Conservation (phyloP, 1,284 basidiomycete genomes). For the Dichomitus squalens region DNA sequence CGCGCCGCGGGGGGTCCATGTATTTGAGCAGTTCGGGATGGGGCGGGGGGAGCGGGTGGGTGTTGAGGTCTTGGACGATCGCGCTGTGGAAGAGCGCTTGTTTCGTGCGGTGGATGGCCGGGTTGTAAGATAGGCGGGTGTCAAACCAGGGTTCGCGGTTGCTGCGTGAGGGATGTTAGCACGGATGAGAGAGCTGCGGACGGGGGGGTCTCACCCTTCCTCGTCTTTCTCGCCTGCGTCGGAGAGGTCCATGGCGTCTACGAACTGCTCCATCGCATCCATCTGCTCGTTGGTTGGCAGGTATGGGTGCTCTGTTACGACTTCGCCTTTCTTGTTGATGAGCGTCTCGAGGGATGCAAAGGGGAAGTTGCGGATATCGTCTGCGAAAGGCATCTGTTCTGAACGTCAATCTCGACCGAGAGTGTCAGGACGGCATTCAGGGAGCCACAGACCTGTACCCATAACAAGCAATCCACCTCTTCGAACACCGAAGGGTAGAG, state of each 20-base stretch:
- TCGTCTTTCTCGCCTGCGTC: constrained; percentile 70
- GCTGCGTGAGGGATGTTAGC: constrained; percentile 37
- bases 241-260: constrained; percentile 88
- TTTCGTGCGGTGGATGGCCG: constrained; percentile 88
- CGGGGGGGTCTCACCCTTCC: constrained; percentile 52
- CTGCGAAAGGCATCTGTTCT: constrained; percentile 87
- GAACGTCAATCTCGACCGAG: background rate
- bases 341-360: constrained; percentile 84
- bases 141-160: constrained; percentile 77
- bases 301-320: constrained; percentile 75
- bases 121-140: constrained; percentile 80
- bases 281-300: constrained; percentile 83
- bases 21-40: constrained; percentile 86
- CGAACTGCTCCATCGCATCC: constrained; percentile 83
- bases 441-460: constrained; percentile 64
- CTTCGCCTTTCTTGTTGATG: constrained; percentile 76
- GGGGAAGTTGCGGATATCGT: constrained; percentile 86
- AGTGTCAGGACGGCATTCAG: background rate
- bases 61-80: constrained; percentile 71
- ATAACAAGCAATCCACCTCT: constrained; percentile 78
- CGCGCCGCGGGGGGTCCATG: constrained; percentile 74
- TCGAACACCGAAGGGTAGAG: constrained; percentile 65
- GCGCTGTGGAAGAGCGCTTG: constrained; percentile 92
- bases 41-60: constrained; percentile 79
- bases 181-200: background rate